Percentiles rank a stretch among this genome's conserved stretches.
phyloP scores from a whole-genome alignment of 305 asterid species.

The Fraxinus sp. region DNA sequence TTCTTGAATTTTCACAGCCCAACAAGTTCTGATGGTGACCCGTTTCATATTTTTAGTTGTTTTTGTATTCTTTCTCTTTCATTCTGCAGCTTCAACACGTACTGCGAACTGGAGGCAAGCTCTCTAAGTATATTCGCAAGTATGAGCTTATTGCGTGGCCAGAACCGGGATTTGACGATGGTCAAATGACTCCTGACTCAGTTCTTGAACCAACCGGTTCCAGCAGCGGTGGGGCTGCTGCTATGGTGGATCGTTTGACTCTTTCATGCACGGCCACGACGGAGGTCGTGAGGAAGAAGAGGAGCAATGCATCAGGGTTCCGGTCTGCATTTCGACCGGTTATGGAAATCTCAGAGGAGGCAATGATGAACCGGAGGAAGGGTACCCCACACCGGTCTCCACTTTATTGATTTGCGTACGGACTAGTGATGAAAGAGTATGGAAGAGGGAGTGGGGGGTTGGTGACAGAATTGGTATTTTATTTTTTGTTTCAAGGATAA shows the following conservation, averaged over 20 bases:
- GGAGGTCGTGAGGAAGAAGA: constrained; percentile 53
- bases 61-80: neutral
- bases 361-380: constrained; percentile 73
- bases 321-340: constrained; percentile 47
- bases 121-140: constrained; percentile 38
- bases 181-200: constrained; percentile 72
- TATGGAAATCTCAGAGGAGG: constrained; percentile 36
- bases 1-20: neutral
- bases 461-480: constrained; percentile 14
- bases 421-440: constrained; percentile 14
- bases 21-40: constrained; percentile 13
- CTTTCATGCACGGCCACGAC: constrained; percentile 58
- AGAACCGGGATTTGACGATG: constrained; percentile 62
- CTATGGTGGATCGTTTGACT: constrained; percentile 25
- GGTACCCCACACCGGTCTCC: constrained; percentile 82
- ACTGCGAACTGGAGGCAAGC: constrained; percentile 41
- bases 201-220: constrained; percentile 57
- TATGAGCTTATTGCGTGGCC: constrained; percentile 45
- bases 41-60: constrained; percentile 19
- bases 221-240: constrained; percentile 39
- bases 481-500: constrained; percentile 1
- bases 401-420: constrained; percentile 44
- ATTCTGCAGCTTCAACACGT: constrained; percentile 51
- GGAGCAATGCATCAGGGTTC: constrained; percentile 34
- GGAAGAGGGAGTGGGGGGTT: constrained; percentile 16